A percentile compares a stretch with the other conserved stretches of the same genome.
phyloP scores from a whole-genome alignment of 1,284 basidiomycete genomes.

The Bondarzewia mesenterica region DNA sequence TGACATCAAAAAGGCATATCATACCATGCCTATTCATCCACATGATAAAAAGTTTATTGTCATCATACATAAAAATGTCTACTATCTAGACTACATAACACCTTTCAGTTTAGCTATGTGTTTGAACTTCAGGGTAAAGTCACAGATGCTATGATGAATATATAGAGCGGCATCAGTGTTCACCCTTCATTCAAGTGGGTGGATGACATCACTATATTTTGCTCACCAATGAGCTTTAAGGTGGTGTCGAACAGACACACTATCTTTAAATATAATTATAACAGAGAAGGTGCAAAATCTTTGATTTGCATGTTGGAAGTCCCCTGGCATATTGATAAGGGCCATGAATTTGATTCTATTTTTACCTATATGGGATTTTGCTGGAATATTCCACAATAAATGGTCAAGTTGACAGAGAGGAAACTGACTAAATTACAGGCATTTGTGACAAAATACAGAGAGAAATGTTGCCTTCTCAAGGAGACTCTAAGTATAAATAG shows the following conservation, averaged over 20 bases:
- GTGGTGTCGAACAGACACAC: no score
- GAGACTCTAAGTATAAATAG: slow-evolving; percentile 24
- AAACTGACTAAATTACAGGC: slow-evolving; percentile 8
- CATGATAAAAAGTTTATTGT: slow-evolving; percentile 20
- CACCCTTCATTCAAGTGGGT: slow-evolving; percentile 23
- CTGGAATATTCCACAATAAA: slow-evolving; percentile 24
- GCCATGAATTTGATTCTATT: slow-evolving; percentile 15
- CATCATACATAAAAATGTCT: slow-evolving; percentile 18
- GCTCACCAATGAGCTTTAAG: no score
- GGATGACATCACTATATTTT: slow-evolving; percentile 23
- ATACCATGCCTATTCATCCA: slow-evolving; percentile 21
- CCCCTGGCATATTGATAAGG: slow-evolving; percentile 1
- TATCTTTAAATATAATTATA: not conserved
- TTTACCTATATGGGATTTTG: slow-evolving; percentile 31
- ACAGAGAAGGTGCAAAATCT: not conserved
- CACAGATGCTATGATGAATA: slow-evolving; percentile 22
- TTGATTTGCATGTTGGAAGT: not conserved
- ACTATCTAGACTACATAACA: slow-evolving; percentile 18
- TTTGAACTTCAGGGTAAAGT: slow-evolving; percentile 23
- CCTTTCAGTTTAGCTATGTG: slow-evolving; percentile 23
- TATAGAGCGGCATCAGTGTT: slow-evolving; percentile 17
- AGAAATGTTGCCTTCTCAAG: slow-evolving; percentile 5
- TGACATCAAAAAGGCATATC: slow-evolving; percentile 26
- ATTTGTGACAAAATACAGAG: slow-evolving; percentile 10
- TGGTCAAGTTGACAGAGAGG: slow-evolving; percentile 15